Evolutionary conservation across 2,329 filamentous ascomycete species (phyloP).

Genomic region (Alternaria ethzedia): DNA sequence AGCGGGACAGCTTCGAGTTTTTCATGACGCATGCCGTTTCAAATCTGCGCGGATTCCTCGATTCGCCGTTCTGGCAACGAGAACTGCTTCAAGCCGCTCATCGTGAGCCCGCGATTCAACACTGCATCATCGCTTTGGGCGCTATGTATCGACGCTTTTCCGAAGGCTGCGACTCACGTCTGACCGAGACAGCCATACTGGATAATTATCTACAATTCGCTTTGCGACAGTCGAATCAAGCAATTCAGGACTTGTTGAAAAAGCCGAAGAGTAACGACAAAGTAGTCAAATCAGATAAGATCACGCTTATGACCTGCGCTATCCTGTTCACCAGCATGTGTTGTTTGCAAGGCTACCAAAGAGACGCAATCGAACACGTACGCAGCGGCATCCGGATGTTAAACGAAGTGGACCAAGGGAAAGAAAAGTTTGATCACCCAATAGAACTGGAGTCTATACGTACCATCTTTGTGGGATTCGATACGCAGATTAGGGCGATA

Average conservation of each 20-base stretch:
- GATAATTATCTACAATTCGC: conserved; percentile 38
- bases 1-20: conserved; percentile 40
- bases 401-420: conserved; percentile 31
- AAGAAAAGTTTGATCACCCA: conserved; percentile 18
- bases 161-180: conserved; percentile 22
- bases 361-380: conserved; percentile 36
- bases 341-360: conserved; percentile 42
- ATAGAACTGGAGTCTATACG: conserved; percentile 36
- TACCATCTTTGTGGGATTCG: conserved; percentile 38
- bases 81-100: conserved; percentile 43
- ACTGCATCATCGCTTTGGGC: conserved; percentile 40
- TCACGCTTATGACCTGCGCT: conserved; percentile 40
- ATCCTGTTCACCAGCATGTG: conserved; percentile 41
- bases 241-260: conserved; percentile 31
- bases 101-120: conserved; percentile 36
- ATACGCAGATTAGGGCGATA: conserved; percentile 38
- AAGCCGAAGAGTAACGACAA: conserved; percentile 4
- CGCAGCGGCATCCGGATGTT: conserved; percentile 41
- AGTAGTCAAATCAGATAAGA: conserved; percentile 23
- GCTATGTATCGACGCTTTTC: conserved; percentile 44
- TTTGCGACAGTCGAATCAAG: conserved; percentile 40
- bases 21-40: conserved; percentile 33
- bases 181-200: conserved; percentile 28
- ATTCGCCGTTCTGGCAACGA: conserved; percentile 40
- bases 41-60: conserved; percentile 37